Base-by-base conservation (phyloP, 805 yeast species). In the Wickerhamiella lipophila region DNA sequence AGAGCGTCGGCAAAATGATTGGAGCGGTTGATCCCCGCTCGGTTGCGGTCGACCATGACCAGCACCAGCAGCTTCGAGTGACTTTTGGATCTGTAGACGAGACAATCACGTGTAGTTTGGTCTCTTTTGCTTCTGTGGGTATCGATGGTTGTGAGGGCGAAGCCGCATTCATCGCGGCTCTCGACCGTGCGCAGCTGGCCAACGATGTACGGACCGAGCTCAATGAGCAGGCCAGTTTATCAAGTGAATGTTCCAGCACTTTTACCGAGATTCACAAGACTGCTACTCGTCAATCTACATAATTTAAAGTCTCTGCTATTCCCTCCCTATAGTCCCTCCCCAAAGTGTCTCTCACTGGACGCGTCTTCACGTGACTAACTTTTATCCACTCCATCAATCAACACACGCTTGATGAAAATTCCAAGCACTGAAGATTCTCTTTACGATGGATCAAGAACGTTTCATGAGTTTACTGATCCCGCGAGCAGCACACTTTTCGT, bases 51-150 rank as follows among this genome's bases (percentile, higher is more conserved):
- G 40, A 19, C 13, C 16, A 29, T 4, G 25, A 13, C 2, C 12
- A 18, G 3, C 16, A 13, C 2, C 12, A 18, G 3, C 16, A 16
- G 7, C 6, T 51, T 12, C 39, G 47, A 6, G 18, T 48, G 1
- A 18, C 36, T 3, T 51, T 51, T 32, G 21, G 9, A n/a, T 34
- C 36, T 3, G 41, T 51, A n/a, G 43, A 40, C n/a, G 53, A 51
- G 11, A 27, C 42, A 6, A 32, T 39, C 11, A 11, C 36, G 2
- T 42, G 50, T 44, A 8, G n/a, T 2, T 23, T 50, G 2, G 42
- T 40, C 1, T 38, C 45, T 19, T 45, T 44, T 26, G 38, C 47
- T 2, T 44, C 42, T 19, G 42, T 45, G 1, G 49, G 34, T 4
- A 25, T 44, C 5, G 30, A 15, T 6, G 43, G 3, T 7, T 11